Conservation (phyloP, 371 early-diverging fungal genomes). For the Blastocladiella emersonii region DNA sequence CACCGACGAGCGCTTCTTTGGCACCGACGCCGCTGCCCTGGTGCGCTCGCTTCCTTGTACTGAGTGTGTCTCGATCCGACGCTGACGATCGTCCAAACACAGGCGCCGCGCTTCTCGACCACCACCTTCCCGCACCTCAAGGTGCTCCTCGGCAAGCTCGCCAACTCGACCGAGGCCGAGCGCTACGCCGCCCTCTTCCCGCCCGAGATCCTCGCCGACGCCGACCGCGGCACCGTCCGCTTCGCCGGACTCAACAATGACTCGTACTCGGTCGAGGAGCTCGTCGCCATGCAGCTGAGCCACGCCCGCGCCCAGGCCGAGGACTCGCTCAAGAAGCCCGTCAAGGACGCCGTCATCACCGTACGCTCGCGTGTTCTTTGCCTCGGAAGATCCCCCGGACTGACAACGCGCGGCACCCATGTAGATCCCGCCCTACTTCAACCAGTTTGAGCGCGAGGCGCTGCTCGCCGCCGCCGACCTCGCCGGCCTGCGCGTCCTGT, state of each 20-base stretch:
- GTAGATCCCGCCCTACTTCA: slow-evolving; percentile 81
- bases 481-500: slow-evolving; percentile 68
- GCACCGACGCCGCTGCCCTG: slow-evolving; percentile 68
- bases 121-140: slow-evolving; percentile 69
- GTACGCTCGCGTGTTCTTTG: slow-evolving; percentile 22
- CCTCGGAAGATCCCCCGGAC: no score
- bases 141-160: slow-evolving; percentile 58
- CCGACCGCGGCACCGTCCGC: slow-evolving; percentile 18
- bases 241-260: slow-evolving; percentile 40
- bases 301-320: slow-evolving; percentile 74
- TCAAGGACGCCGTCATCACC: slow-evolving; percentile 79
- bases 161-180: slow-evolving; percentile 45
- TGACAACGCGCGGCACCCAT: no score
- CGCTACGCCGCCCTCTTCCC: slow-evolving; percentile 56
- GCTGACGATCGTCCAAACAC: slow-evolving; percentile 5
- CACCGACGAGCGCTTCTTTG: slow-evolving; percentile 67
- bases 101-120: slow-evolving; percentile 77
- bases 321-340: slow-evolving; percentile 53
- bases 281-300: slow-evolving; percentile 85
- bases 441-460: slow-evolving; percentile 80
- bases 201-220: slow-evolving; percentile 56
- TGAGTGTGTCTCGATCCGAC: background rate
- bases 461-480: slow-evolving; percentile 85
- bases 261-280: slow-evolving; percentile 59
- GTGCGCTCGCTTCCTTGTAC: background rate